phyloP scores from a whole-genome alignment of 2,329 filamentous ascomycete species.

The Epicoccum nigrum region DNA sequence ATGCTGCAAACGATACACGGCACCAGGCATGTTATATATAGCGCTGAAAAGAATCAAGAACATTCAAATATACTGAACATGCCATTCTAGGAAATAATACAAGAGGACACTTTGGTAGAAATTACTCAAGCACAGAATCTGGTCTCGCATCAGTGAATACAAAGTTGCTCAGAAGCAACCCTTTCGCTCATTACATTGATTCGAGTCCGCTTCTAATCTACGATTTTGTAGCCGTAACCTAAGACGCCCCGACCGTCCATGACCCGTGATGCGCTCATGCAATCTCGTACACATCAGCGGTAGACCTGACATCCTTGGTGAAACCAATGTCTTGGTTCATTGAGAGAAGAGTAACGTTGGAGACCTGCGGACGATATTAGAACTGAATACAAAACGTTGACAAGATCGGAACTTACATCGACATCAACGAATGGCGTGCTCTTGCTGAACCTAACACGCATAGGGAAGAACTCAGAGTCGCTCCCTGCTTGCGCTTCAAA shows the following conservation, averaged over 20 bases:
- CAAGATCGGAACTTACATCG: conserved; percentile 71
- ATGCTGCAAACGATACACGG: no score
- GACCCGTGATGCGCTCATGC: conserved; percentile 58
- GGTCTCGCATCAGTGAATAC: neutral
- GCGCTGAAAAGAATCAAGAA: no score
- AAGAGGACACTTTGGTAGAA: no score
- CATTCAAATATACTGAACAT: no score
- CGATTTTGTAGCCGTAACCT: conserved; percentile 2
- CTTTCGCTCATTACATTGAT: conserved; percentile 3
- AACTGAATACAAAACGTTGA: neutral
- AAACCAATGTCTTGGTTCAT: conserved; percentile 81
- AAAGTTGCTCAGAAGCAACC: neutral
- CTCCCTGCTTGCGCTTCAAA: conserved; percentile 89
- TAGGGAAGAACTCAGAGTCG: conserved; percentile 97
- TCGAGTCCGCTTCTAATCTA: conserved; percentile 1
- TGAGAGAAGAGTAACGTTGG: conserved; percentile 72
- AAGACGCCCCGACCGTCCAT: neutral
- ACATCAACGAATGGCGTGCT: conserved; percentile 86
- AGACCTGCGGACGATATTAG: conserved; percentile 60
- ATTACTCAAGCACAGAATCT: no score
- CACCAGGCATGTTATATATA: no score
- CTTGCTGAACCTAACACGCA: conserved; percentile 90
- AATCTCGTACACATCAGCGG: conserved; percentile 77
- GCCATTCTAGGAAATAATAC: no score
- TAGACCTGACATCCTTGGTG: conserved; percentile 79